Base-by-base conservation (phyloP, 257 asterid genomes). In the Solanum sejunctum region DNA sequence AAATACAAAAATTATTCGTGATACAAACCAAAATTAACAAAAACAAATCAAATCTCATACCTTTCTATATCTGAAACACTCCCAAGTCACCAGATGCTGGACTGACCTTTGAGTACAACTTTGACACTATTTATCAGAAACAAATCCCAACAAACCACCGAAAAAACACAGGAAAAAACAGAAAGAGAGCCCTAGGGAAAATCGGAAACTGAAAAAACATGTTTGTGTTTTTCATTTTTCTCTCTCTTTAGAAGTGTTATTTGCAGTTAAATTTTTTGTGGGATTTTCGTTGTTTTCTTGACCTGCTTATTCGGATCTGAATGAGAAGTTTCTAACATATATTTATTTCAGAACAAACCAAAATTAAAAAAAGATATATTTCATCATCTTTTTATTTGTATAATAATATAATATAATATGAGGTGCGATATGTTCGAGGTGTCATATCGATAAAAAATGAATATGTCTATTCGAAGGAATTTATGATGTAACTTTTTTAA, bases 221-320 rank as follows among this genome's bases (percentile, higher is more conserved):
- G 36, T 12, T 51, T 41, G n/a, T 9, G 66, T 58, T 58, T 3
- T 58, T 58, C n/a, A 20, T 58, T 20, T 57, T 18, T 57, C 64
- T 57, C 64, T 57, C 79, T 41, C 55, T 71, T 6, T 71, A 20
- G 57, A 72, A 72, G 36, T 39, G 21, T 39, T 72, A 72, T 72
- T 21, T 72, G 52, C 11, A n/a, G 55, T 39, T 39, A 5, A 72
- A 8, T 49, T 75, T 47, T 75, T 6, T 8, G 51, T 28, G 21
- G 20, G 10, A 6, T n/a, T 21, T 58, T 81, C 54, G 71, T 20
- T 57, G 72, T 79, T 60, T 57, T 88, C 85, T 85, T 84, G 47
- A 85, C 96, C 95, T 72, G 87, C 89, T 91, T 88, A 93, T 88
- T 92, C 93, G 95, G 97, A 93, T 94, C 95, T 92, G 94, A 89